phyloP scores from a whole-genome alignment of 2,329 filamentous ascomycete species.

The Calonectria honghensis region DNA sequence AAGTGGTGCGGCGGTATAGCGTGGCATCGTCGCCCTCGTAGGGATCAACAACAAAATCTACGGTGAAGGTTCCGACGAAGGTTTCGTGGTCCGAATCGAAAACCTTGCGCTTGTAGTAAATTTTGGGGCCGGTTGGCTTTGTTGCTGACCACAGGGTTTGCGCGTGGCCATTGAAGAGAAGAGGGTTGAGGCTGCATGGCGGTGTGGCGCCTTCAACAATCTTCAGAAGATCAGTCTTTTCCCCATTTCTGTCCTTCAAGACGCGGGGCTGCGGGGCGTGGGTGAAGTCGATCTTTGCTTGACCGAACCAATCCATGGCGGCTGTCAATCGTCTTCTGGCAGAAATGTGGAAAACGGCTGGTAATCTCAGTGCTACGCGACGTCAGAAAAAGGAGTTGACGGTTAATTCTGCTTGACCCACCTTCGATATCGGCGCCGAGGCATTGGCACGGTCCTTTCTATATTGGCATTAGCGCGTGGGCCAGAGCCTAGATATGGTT shows the following conservation, averaged over 20 bases:
- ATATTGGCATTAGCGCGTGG: not conserved
- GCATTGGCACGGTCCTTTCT: not conserved
- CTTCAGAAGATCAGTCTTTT: slow-evolving; percentile 78
- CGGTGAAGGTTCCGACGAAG: slow-evolving; percentile 88
- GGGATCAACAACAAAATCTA: slow-evolving; percentile 86
- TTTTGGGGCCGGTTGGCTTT: slow-evolving; percentile 80
- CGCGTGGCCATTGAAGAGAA: slow-evolving; percentile 95
- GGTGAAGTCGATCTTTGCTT: slow-evolving; percentile 79
- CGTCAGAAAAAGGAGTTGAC: slow-evolving; percentile 2
- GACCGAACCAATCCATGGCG: slow-evolving; percentile 80
- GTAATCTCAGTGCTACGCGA: not conserved
- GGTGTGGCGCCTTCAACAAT: slow-evolving; percentile 85
- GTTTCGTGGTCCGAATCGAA: slow-evolving; percentile 65
- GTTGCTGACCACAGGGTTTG: slow-evolving; percentile 92
- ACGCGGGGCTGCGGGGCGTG: slow-evolving; percentile 74
- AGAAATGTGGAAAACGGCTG: not conserved
- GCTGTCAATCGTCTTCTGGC: slow-evolving; percentile 16
- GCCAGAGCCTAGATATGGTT: not conserved
- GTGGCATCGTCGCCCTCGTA: slow-evolving; percentile 72
- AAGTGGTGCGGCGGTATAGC: slow-evolving; percentile 86
- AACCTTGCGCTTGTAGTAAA: slow-evolving; percentile 83
- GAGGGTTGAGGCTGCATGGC: slow-evolving; percentile 88
- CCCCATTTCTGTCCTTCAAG: slow-evolving; percentile 77
- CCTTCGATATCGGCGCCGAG: not conserved
- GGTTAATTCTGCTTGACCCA: slow-evolving; percentile 2